phyloP scores from a whole-genome alignment of 495 filamentous ascomycete genomes.

The Neurospora tetrasperma region DNA sequence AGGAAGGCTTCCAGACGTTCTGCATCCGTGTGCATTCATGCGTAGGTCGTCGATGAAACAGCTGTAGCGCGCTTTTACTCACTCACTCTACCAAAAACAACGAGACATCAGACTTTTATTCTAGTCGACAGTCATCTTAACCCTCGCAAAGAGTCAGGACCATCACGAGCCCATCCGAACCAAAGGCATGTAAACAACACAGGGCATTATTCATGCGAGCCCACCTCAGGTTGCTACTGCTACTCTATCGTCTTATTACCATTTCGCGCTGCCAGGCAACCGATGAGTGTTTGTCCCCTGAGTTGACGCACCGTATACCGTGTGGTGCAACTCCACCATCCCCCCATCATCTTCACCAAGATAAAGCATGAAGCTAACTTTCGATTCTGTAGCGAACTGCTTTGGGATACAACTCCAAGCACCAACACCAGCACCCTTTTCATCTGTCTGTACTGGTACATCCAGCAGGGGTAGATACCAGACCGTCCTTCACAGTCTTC shows the following conservation, averaged over 20 bases:
- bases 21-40: slow-evolving; percentile 24
- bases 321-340: not conserved
- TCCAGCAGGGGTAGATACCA: not conserved
- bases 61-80: not conserved
- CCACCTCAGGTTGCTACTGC: not conserved
- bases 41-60: slow-evolving; percentile 1
- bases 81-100: not conserved
- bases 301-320: not conserved
- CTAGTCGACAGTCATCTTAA: not conserved
- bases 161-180: not conserved
- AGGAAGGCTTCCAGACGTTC: slow-evolving; percentile 26
- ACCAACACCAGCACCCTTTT: not conserved
- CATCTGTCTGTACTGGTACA: not conserved
- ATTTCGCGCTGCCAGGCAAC: not conserved
- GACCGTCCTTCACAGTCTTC: not conserved
- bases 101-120: not conserved
- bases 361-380: not conserved
- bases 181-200: not conserved
- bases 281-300: not conserved
- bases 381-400: not conserved
- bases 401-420: not conserved
- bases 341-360: not conserved
- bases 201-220: not conserved
- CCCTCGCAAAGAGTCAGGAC: not conserved
- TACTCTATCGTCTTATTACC: not conserved